Evolutionary conservation across 2,329 filamentous ascomycete species (phyloP).

Genomic region (Mariannaea elegans): DNA sequence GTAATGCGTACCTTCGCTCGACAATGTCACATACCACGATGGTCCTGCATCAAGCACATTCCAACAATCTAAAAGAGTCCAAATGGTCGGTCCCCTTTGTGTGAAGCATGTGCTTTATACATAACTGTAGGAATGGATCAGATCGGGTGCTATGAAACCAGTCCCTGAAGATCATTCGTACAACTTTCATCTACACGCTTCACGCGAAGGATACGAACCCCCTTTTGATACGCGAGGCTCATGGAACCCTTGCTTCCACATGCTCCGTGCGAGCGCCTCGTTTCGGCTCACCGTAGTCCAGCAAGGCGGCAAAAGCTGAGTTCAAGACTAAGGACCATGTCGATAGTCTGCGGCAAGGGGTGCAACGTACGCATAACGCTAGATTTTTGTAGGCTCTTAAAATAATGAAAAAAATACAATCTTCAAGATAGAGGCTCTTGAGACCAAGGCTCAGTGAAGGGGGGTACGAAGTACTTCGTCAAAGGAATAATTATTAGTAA

Average conservation of each 20-base stretch:
- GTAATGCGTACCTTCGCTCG: background rate
- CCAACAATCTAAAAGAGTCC: background rate
- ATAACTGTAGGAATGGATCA: slow-evolving; percentile 15
- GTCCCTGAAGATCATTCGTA: slow-evolving; percentile 29
- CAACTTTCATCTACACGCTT: slow-evolving; percentile 9
- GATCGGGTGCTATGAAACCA: slow-evolving; percentile 30
- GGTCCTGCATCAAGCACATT: slow-evolving; percentile 22
- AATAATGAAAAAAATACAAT: background rate
- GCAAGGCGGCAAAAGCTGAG: background rate
- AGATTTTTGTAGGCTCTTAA: background rate
- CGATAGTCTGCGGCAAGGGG: background rate
- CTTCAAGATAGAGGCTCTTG: background rate
- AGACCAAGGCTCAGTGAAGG: background rate
- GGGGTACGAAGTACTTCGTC: background rate
- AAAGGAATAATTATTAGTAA: background rate
- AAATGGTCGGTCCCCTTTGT: slow-evolving; percentile 11
- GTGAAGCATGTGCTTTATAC: background rate
- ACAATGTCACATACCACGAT: slow-evolving; percentile 28
- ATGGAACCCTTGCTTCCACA: slow-evolving; percentile 5
- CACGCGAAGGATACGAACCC: slow-evolving; percentile 27
- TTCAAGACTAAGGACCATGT: background rate
- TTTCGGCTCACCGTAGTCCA: background rate
- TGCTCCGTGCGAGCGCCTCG: background rate
- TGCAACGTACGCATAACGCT: background rate
- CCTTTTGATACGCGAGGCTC: slow-evolving; percentile 34